A percentile compares a stretch with the other conserved stretches of the same genome.
Evolutionary conservation across 1,284 basidiomycete species (phyloP).

Genomic region (Prillingera fragicola): DNA sequence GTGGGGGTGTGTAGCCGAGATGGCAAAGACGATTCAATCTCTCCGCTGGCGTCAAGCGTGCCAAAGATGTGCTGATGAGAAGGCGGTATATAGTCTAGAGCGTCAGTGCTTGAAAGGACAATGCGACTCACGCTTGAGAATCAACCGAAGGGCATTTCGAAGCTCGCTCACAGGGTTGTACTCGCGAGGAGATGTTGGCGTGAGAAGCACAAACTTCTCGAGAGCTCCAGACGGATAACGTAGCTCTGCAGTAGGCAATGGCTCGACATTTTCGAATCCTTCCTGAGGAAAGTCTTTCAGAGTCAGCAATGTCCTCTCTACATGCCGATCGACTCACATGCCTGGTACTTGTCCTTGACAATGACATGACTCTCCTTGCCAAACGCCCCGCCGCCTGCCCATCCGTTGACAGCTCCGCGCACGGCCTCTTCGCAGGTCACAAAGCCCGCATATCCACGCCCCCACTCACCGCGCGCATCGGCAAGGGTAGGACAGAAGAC

Average conservation of each 20-base stretch:
- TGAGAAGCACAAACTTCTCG: conserved; percentile 46
- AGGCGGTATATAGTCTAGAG: conserved; percentile 39
- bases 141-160: conserved; percentile 32
- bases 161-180: conserved; percentile 49
- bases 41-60: conserved; percentile 19
- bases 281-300: conserved; percentile 43
- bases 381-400: conserved; percentile 22
- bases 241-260: conserved; percentile 43
- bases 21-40: conserved; percentile 12
- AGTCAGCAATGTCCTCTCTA: not conserved
- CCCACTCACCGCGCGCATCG: conserved; percentile 37
- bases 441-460: conserved; percentile 38
- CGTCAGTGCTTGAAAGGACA: not conserved
- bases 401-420: conserved; percentile 24
- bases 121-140: conserved; percentile 37
- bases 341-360: conserved; percentile 14
- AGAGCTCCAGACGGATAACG: conserved; percentile 46
- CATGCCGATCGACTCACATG: conserved; percentile 10
- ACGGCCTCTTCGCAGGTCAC: conserved; percentile 34
- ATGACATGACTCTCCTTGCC: conserved; percentile 10
- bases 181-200: conserved; percentile 42
- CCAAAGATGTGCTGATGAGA: conserved; percentile 40
- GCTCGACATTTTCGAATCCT: conserved; percentile 39
- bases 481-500: conserved; percentile 30
- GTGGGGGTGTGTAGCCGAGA: conserved; percentile 15